Base-by-base conservation (phyloP, 129 eudicot genomes). In the Arctium lappa region DNA sequence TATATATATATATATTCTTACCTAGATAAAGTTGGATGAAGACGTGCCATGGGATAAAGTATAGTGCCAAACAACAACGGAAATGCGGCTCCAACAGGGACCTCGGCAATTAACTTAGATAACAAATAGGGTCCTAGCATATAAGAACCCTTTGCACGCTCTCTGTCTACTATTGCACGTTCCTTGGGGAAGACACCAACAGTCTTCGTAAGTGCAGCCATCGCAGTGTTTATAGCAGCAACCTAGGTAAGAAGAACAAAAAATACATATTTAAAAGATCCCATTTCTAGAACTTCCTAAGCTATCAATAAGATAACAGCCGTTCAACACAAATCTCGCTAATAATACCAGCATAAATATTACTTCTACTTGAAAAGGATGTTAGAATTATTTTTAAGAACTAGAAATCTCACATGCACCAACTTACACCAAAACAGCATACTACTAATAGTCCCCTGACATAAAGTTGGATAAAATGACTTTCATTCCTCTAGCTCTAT, bases 131-230 rank as follows among this genome's bases (percentile, higher is more conserved):
- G 99, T 31, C 99, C 99, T 30, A 96, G 73, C 15, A 81, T 76
- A 87, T 96, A 96, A 62, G 93, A 96, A 36, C 99, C 99, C 82
- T 93, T 96, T 65, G 99, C 98, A 78, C 98, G 92, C 84, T 96
- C 99, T 85, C 99, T 83, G 72, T 96, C 99, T 37, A 96, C 99
- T 75, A 96, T 96, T 36, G 97, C 95, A 84, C 99, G 99, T 81
- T 96, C 99, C 87, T 90, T 96, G 81, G 99, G 99, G 29, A 96
- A 96, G 18, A 96, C 98, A 75, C 99, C 91, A 10, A 89, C 98
- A 3, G 99, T 96, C 78, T 96, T 96, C 85, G 99, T 93, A 68
- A 96, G 92, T 71, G 99, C 99, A 80, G 99, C 99, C 99, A 96
- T 96, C 78, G 99, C 99, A 32, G 99, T 96, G 86, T 96, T 96